phyloP scores from a whole-genome alignment of 148 eudicot genomes.

The Amaranthus palmeri region DNA sequence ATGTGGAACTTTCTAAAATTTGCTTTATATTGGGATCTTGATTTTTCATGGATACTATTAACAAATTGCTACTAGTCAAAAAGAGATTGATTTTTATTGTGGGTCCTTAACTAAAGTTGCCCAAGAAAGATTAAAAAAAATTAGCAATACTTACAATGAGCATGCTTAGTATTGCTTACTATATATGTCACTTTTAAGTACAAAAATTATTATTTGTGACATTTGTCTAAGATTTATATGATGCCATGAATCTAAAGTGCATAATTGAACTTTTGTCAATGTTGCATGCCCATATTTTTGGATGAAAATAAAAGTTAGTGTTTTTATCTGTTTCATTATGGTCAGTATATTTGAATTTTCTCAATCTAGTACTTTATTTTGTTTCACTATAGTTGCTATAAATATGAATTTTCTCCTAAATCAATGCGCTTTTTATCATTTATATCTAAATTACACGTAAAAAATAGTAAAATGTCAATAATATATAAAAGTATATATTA shows the following conservation, averaged over 20 bases:
- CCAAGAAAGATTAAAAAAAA: background rate
- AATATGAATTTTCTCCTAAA: no score
- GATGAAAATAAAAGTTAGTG: no score
- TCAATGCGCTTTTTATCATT: no score
- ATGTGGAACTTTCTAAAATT: background rate
- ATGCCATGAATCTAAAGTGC: background rate
- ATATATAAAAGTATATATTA: no score
- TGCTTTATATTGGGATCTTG: constrained; percentile 10
- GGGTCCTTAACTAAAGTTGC: constrained; percentile 15
- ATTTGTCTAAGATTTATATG: background rate
- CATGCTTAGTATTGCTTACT: background rate
- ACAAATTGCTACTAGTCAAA: background rate
- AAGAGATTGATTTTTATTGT: constrained; percentile 12
- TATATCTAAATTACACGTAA: no score
- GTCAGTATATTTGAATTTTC: no score
- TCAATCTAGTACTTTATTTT: no score
- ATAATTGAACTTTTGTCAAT: background rate
- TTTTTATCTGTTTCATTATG: no score
- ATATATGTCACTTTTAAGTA: background rate
- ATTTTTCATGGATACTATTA: constrained; percentile 16
- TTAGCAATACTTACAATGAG: constrained; percentile 7
- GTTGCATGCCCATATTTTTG: no score
- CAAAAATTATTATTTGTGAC: no score
- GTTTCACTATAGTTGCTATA: no score
- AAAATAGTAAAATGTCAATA: no score